Conservation (phyloP, 306 rosid genomes). For the Inga oerstediana region DNA sequence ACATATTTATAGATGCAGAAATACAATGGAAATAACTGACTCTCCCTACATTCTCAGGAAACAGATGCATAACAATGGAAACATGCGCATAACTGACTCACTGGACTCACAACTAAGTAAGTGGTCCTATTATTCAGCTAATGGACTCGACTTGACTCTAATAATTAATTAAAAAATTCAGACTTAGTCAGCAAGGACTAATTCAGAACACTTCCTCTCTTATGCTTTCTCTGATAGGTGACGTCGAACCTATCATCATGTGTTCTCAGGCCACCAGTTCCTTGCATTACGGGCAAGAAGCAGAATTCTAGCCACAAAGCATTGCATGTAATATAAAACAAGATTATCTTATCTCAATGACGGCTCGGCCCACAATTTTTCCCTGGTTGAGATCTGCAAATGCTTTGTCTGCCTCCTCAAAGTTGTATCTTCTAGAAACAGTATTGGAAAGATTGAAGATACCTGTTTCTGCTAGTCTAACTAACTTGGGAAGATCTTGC, state of each 20-base stretch:
- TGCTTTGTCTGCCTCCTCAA: conserved; percentile 77
- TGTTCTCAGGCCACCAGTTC: conserved; percentile 47
- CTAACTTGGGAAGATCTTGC: conserved; percentile 95
- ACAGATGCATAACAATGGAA: too few species aligned
- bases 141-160: too few species aligned
- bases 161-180: too few species aligned
- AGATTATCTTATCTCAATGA: conserved; percentile 71
- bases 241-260: not conserved
- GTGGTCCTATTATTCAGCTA: too few species aligned
- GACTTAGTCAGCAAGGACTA: too few species aligned
- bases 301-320: conserved; percentile 14
- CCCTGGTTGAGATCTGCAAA: conserved; percentile 85
- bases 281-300: conserved; percentile 24
- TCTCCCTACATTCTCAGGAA: too few species aligned
- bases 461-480: conserved; percentile 85
- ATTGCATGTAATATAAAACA: conserved; percentile 27
- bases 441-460: conserved; percentile 71
- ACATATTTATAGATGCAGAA: too few species aligned
- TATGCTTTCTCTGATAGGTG: too few species aligned
- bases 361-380: conserved; percentile 76
- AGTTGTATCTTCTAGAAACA: conserved; percentile 79
- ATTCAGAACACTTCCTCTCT: too few species aligned
- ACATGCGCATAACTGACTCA: too few species aligned
- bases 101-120: too few species aligned
- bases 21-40: too few species aligned